phyloP scores from a whole-genome alignment of 306 rosid genomes.

The Herpetospermum pedunculosum region DNA sequence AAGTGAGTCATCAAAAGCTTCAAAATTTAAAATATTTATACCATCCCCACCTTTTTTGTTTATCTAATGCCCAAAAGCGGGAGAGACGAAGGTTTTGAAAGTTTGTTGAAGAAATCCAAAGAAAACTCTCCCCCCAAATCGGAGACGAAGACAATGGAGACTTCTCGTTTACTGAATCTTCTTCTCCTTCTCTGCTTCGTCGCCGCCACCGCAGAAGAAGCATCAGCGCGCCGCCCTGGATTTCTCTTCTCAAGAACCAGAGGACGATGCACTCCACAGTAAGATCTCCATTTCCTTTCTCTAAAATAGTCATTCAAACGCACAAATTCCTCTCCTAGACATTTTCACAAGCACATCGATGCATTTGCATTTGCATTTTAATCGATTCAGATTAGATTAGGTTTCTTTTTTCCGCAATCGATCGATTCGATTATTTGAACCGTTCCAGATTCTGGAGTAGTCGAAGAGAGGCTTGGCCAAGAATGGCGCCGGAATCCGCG shows the following conservation, averaged over 20 bases:
- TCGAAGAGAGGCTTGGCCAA: slow-evolving; percentile 68
- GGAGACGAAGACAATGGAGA: not conserved
- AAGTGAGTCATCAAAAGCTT: not conserved
- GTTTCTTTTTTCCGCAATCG: not conserved
- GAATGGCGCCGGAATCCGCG: slow-evolving; percentile 74
- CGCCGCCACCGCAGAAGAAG: not conserved
- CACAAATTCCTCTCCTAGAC: not conserved
- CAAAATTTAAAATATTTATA: not conserved
- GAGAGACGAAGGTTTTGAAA: not conserved
- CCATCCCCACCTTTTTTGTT: not conserved
- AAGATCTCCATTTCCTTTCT: slow-evolving; percentile 1
- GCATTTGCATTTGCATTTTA: not conserved
- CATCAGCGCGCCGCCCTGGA: slow-evolving; percentile 30
- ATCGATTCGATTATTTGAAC: not conserved
- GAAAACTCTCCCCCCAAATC: not conserved
- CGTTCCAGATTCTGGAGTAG: slow-evolving; percentile 62
- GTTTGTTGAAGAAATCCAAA: not conserved
- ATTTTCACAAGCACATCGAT: not conserved
- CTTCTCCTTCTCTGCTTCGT: slow-evolving; percentile 15
- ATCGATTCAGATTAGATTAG: not conserved
- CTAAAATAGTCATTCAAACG: not conserved
- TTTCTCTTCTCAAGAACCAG: slow-evolving; percentile 50
- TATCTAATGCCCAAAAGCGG: not conserved
- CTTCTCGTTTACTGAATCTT: not conserved
- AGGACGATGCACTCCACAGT: slow-evolving; percentile 81